phyloP scores from a whole-genome alignment of 306 rosid genomes.

The Lathyrus aphaca region DNA sequence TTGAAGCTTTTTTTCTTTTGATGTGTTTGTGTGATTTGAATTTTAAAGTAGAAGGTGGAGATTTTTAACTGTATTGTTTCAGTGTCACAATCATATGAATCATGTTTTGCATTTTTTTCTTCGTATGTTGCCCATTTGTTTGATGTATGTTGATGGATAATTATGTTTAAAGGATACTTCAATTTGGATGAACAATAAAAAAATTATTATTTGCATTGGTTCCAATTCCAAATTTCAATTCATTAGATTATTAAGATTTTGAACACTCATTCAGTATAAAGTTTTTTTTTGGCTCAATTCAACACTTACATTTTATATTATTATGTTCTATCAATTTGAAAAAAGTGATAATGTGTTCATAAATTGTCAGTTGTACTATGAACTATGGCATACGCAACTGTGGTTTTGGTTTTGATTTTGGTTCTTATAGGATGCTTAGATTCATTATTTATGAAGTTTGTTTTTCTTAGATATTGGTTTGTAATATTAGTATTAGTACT shows the following conservation, averaged over 20 bases:
- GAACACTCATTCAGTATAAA: neutral
- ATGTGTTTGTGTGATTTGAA: too few species aligned
- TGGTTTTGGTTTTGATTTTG: too few species aligned
- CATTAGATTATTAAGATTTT: neutral
- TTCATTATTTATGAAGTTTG: too few species aligned
- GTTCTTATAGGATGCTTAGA: too few species aligned
- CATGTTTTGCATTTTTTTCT: too few species aligned
- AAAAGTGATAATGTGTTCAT: neutral
- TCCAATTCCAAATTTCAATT: neutral
- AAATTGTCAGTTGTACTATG: neutral
- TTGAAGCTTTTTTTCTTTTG: too few species aligned
- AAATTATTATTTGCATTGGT: neutral
- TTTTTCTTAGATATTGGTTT: too few species aligned
- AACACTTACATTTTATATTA: neutral
- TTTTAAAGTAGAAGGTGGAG: too few species aligned
- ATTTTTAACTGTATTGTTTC: too few species aligned
- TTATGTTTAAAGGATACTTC: neutral
- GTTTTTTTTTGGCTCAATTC: neutral
- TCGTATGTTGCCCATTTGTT: too few species aligned
- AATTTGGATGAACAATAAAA: neutral
- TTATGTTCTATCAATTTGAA: neutral
- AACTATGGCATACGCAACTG: constrained; percentile 71
- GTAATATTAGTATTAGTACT: too few species aligned
- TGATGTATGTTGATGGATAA: neutral
- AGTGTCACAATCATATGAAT: too few species aligned